Evolutionary conservation across 2,329 filamentous ascomycete species (phyloP).

Genomic region (Cladosporium sp.): DNA sequence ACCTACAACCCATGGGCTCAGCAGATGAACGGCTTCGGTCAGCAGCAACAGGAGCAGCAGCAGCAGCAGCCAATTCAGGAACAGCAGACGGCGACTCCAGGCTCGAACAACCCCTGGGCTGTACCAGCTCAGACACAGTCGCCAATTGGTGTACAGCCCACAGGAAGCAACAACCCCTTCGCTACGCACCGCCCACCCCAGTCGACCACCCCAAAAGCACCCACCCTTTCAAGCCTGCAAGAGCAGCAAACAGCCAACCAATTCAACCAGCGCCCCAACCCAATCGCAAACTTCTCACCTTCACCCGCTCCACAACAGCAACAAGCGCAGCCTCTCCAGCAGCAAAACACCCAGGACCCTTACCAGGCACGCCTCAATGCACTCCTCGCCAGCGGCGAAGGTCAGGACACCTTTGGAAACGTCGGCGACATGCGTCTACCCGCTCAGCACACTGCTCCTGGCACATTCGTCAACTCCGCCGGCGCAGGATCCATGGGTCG

Average conservation of each 20-base stretch:
- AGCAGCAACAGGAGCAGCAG: conserved; percentile 50
- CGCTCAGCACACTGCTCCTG: conserved; percentile 92
- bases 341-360: conserved; percentile 50
- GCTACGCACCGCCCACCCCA: conserved; percentile 68
- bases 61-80: conserved; percentile 56
- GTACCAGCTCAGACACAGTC: conserved; percentile 58
- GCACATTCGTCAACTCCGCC: conserved; percentile 94
- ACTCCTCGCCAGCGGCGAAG: conserved; percentile 82
- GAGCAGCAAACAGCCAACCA: conserved; percentile 78
- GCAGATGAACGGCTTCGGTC: conserved; percentile 56
- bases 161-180: conserved; percentile 97
- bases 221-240: conserved; percentile 72
- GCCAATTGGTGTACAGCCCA: conserved; percentile 76
- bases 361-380: conserved; percentile 77
- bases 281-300: conserved; percentile 39
- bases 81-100: conserved; percentile 69
- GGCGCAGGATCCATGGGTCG: conserved; percentile 71
- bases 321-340: conserved; percentile 32
- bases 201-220: conserved; percentile 55
- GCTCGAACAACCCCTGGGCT: conserved; percentile 95
- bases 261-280: conserved; percentile 57
- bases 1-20: conserved; percentile 56
- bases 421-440: conserved; percentile 95
- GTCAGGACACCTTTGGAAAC: conserved; percentile 96
- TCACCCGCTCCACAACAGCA: conserved; percentile 54